Evolutionary conservation across 768 basidiomycete species (phyloP), one percentile per base, ranked within the genome.

Genomic region (Lentinula aciculospora): DNA sequence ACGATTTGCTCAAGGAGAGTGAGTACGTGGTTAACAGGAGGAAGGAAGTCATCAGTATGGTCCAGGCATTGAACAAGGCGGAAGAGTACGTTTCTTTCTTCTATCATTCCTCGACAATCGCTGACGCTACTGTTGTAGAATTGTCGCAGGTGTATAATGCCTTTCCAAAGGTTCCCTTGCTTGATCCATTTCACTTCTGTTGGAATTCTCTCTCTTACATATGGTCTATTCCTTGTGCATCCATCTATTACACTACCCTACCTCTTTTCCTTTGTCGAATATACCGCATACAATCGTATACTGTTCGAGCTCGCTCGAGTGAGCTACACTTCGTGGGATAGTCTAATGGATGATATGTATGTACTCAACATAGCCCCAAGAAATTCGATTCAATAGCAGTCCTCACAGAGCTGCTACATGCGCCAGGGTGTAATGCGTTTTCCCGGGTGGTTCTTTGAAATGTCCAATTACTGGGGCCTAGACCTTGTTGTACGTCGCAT

Each of bases 41-140:
- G 74, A 95, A 94, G 77, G 97, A 99, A 75, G 91, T 95, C 61
- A 82, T 91, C 63, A 80, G 85, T 65, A 97, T 98, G 94, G 86
- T 98, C 54, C 79, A 84, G 42, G 97, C 96, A 25, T 81, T 99
- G 59, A 95, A 95, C 72, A 94, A 97, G 78, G 95, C 95, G 12
- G 96, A 98, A 73, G 92, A 94, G 90, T 93, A 71, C 61, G 88
- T 87, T 21, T 17, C 10, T 23, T 53, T n/a, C 5, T 39, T 51
- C 23, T 31, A n/a, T 44, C 40, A 56, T 49, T 31, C 45, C 25
- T 57, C 49, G 36, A 44, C 47, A 23, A 44, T 39, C 50, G 54
- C 58, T 69, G 54, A 68, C 36, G 13, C 28, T 29, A 42, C 15
- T 48, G 31, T 37, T 13, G 31, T 45, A 85, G 83, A 75, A 85